Percentiles rank a stretch among this genome's conserved stretches.
Conservation (phyloP, 2,329 filamentous ascomycete species). For the Claviceps sp. region DNA sequence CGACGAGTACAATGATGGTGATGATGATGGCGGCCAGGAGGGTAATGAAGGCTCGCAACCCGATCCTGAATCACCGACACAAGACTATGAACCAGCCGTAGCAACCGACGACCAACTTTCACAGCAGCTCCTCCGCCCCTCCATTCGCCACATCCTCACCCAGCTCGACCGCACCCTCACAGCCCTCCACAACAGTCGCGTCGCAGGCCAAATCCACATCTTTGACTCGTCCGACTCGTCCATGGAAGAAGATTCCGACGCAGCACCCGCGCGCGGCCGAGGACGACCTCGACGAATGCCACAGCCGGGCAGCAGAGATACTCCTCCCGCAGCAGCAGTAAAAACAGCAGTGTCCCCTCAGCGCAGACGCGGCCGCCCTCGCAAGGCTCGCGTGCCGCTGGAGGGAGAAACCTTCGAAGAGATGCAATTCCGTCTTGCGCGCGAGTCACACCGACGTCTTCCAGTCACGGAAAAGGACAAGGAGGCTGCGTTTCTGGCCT, state of each 20-base stretch:
- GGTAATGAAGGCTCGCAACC: not conserved
- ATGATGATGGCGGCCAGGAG: conserved; percentile 1
- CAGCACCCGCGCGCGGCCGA: conserved; percentile 7
- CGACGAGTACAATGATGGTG: not conserved
- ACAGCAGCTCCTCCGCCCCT: conserved; percentile 49
- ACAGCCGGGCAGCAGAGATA: not conserved
- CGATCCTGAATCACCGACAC: not conserved
- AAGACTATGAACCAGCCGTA: conserved; percentile 35
- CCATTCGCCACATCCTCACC: conserved; percentile 54
- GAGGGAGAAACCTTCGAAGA: conserved; percentile 33
- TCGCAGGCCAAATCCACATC: conserved; percentile 29
- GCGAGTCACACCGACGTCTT: conserved; percentile 21
- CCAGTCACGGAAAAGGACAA: conserved; percentile 13
- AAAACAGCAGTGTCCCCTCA: conserved; percentile 4
- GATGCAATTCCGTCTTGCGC: conserved; percentile 34
- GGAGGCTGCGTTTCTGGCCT: conserved; percentile 22
- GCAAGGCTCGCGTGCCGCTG: conserved; percentile 23
- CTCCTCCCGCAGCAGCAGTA: not conserved
- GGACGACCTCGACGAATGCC: conserved; percentile 14
- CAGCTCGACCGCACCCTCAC: conserved; percentile 57
- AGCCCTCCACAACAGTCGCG: conserved; percentile 54
- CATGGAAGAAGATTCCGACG: conserved; percentile 18
- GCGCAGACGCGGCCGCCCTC: conserved; percentile 24
- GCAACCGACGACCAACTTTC: conserved; percentile 61
- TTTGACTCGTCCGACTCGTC: conserved; percentile 27